These are phyloP conservation scores for Diphasiastrum complanatum DNA, from an alignment of 83 land plant genomes.

Conservation along the genomic window DNA sequence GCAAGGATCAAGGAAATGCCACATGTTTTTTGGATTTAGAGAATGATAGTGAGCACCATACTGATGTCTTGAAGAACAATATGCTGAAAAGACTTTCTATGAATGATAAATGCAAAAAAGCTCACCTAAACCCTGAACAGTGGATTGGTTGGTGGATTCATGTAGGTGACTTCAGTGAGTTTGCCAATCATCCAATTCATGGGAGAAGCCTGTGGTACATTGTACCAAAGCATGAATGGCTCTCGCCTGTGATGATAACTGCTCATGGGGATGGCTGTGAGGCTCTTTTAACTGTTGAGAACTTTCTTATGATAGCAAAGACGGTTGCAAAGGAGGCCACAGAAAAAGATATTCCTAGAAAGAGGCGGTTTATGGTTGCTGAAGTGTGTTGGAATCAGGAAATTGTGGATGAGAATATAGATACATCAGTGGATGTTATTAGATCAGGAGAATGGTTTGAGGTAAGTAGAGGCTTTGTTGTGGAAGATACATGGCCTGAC, in stretches of 20 bases:
- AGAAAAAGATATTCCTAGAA: conserved; percentile 19
- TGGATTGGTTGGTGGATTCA: conserved; percentile 39
- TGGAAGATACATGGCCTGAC: conserved; percentile 38
- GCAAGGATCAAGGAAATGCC: no score
- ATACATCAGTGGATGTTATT: conserved; percentile 2
- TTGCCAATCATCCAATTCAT: conserved; percentile 13
- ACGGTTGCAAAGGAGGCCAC: conserved; percentile 26
- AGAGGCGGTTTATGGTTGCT: conserved; percentile 33
- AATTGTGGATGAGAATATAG: neutral
- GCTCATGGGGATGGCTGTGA: conserved; percentile 12
- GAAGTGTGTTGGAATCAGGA: conserved; percentile 23
- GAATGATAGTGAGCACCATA: no score
- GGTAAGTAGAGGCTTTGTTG: conserved; percentile 35
- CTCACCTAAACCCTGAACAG: conserved; percentile 22
- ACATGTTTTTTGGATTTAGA: no score
- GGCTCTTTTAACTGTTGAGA: conserved; percentile 14
- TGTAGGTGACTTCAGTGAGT: conserved; percentile 14
- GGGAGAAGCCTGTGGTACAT: conserved; percentile 34
- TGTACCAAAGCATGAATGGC: conserved; percentile 40
- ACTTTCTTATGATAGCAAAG: conserved; percentile 22
- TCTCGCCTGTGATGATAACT: conserved; percentile 31
- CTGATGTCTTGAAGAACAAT: no score
- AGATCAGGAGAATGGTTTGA: conserved; percentile 22
- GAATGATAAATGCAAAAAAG: neutral
- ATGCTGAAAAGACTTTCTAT: neutral